Base-by-base conservation (phyloP, 108 stramenopile genomes). In the Seminavis robusta region DNA sequence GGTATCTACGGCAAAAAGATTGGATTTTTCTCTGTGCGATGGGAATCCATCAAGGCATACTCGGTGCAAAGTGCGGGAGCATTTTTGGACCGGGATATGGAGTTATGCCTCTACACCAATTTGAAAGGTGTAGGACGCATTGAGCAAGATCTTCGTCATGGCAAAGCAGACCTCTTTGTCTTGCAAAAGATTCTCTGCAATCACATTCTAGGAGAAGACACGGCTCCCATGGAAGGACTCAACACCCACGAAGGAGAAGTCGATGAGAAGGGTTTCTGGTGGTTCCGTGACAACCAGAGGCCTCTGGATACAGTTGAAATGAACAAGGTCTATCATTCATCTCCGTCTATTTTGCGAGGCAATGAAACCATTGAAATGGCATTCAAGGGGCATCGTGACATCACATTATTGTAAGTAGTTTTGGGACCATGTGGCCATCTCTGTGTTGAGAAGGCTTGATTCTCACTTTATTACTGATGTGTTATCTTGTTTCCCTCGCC, bases 51-150 rank as follows among this genome's bases (percentile, higher is more conserved):
- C 65, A 77, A 69, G 33, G 85, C 73, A 53, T 83, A 66, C 50
- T 76, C 81, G 16, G 80, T 86, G 10, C 76, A 86, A 63, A 86
- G 81, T 15, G 81, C 85, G 26, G 85, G 85, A 1, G 77, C 72
- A 41, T 60, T 76, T 19, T 23, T 86, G 9, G 81, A 86, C 34
- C 36, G 79, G 9, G 81, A 86, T 36, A 77, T 62, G 8, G 79
- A 86, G 44, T 54, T 86, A 9, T 66, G 56, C 19, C 47, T 86
- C 9, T 86, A 57, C 58, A 78, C 77, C 51, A 74, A 77, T 33
- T 19, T 52, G 63, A 11, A 45, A 39, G n/a, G 36, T 61, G 21
- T 74, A 77, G 21, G n/a, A n/a, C 59, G 61, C 16, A 59, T 79
- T 36, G 56, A 72, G 13, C 69, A 80, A 45, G 81, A 86, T 33